Conservation (phyloP, 2,329 filamentous ascomycete species). For the Pseudogymnoascus sp. region DNA sequence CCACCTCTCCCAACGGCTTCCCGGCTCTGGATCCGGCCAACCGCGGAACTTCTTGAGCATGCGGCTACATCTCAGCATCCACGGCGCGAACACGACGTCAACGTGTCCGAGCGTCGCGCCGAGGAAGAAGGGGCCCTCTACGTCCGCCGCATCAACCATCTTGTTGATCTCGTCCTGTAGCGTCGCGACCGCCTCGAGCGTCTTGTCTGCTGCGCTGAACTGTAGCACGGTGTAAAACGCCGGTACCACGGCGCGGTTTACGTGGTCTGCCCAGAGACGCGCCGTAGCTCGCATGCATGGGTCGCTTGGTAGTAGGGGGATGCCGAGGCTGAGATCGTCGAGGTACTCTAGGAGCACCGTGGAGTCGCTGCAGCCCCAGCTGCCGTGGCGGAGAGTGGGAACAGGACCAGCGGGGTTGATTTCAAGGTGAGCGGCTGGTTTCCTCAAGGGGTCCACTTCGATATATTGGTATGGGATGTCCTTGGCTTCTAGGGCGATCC, state of each 20-base stretch:
- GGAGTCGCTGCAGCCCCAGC: constrained; percentile 78
- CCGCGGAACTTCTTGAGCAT: constrained; percentile 33
- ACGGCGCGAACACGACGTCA: constrained; percentile 34
- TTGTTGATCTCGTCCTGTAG: constrained; percentile 55
- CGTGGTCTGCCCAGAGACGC: constrained; percentile 73
- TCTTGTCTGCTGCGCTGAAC: constrained; percentile 34
- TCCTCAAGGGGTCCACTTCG: constrained; percentile 65
- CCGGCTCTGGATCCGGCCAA: constrained; percentile 30
- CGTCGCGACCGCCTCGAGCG: constrained; percentile 48
- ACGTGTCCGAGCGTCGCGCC: constrained; percentile 31
- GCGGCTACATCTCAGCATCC: constrained; percentile 32
- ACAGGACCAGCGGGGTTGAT: constrained; percentile 69
- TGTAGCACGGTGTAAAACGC: constrained; percentile 48
- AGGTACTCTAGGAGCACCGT: constrained; percentile 80
- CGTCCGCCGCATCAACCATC: constrained; percentile 30
- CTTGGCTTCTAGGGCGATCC: constrained; percentile 80
- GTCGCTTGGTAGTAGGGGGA: constrained; percentile 55
- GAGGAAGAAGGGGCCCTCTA: constrained; percentile 29
- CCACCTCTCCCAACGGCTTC: constrained; percentile 31
- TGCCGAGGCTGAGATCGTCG: constrained; percentile 59
- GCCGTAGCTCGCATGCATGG: constrained; percentile 63
- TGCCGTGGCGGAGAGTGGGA: constrained; percentile 65
- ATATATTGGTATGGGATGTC: constrained; percentile 74
- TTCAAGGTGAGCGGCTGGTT: constrained; percentile 60
- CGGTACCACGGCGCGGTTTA: constrained; percentile 60